Percentiles rank a stretch among this genome's conserved stretches.
Conservation (phyloP, 257 asterid genomes). For the Haberlea rhodopensis region DNA sequence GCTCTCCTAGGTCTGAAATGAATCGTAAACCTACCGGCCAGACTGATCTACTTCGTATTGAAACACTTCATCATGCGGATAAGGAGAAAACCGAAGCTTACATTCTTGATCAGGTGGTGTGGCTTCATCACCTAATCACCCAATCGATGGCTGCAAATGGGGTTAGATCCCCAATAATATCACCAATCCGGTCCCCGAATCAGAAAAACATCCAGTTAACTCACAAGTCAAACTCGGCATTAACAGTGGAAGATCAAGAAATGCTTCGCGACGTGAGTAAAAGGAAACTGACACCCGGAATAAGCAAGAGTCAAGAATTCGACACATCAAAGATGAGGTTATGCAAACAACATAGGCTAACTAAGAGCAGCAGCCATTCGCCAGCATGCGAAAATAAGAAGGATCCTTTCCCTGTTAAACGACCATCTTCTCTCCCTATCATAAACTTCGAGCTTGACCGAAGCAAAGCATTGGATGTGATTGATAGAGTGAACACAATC, state of each 20-base stretch:
- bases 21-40: conserved; percentile 53
- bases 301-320: conserved; percentile 92
- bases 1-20: conserved; percentile 58
- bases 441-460: conserved; percentile 69
- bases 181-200: conserved; percentile 74
- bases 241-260: conserved; percentile 75
- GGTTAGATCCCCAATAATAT: conserved; percentile 64
- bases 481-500: conserved; percentile 69
- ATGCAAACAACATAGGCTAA: conserved; percentile 59
- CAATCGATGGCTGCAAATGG: conserved; percentile 60
- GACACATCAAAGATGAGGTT: conserved; percentile 49
- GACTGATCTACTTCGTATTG: conserved; percentile 65
- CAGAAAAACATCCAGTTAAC: conserved; percentile 51
- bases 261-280: conserved; percentile 77
- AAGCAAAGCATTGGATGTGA: conserved; percentile 70
- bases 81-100: conserved; percentile 75
- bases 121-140: conserved; percentile 78
- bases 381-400: conserved; percentile 48
- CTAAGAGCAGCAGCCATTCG: conserved; percentile 83
- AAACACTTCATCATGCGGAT: conserved; percentile 81
- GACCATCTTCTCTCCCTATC: conserved; percentile 72
- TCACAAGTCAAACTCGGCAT: conserved; percentile 45
- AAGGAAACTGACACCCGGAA: conserved; percentile 75
- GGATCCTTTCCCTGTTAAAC: conserved; percentile 60
- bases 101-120: conserved; percentile 78